Conservation (phyloP, 1,284 basidiomycete genomes). For the Volvariella surrecta region DNA sequence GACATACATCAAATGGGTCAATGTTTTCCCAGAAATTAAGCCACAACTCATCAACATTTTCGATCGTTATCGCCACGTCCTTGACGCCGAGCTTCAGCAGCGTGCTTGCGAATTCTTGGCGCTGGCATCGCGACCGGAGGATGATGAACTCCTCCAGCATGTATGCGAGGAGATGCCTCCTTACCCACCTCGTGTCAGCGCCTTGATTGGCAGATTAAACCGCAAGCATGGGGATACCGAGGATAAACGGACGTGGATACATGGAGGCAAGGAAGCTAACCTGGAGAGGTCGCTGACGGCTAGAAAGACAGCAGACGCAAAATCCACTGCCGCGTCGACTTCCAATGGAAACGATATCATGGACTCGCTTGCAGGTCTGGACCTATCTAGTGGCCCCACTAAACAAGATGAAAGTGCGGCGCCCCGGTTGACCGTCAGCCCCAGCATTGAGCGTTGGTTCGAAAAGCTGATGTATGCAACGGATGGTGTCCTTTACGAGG, state of each 20-base stretch:
- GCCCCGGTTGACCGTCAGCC: conserved; percentile 30
- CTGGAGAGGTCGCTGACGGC: conserved; percentile 56
- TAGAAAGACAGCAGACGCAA: conserved; percentile 25
- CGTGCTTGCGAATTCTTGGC: conserved; percentile 96
- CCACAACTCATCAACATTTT: conserved; percentile 91
- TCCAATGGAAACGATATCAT: conserved; percentile 44
- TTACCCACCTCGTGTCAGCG: conserved; percentile 91
- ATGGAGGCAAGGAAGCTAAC: conserved; percentile 90
- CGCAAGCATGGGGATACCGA: conserved; percentile 85
- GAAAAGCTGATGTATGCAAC: conserved; percentile 73
- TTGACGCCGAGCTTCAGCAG: conserved; percentile 98
- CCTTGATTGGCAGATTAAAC: conserved; percentile 79
- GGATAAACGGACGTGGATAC: conserved; percentile 93
- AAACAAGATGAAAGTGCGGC: conserved; percentile 17
- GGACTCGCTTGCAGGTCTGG: conserved; percentile 75
- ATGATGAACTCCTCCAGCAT: conserved; percentile 88
- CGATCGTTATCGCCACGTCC: conserved; percentile 93
- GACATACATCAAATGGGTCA: conserved; percentile 99
- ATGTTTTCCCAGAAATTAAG: conserved; percentile 98
- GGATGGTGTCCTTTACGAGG: conserved; percentile 95
- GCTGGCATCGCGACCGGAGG: conserved; percentile 72
- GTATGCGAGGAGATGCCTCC: conserved; percentile 99
- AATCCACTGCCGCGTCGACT: conserved; percentile 21
- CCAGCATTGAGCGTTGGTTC: conserved; percentile 83
- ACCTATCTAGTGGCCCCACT: conserved; percentile 44